Percentiles rank a stretch among this genome's conserved stretches.
These are phyloP conservation scores for Nyssa sinensis DNA, from an alignment of 148 eudicot species.

Conservation along the genomic window DNA sequence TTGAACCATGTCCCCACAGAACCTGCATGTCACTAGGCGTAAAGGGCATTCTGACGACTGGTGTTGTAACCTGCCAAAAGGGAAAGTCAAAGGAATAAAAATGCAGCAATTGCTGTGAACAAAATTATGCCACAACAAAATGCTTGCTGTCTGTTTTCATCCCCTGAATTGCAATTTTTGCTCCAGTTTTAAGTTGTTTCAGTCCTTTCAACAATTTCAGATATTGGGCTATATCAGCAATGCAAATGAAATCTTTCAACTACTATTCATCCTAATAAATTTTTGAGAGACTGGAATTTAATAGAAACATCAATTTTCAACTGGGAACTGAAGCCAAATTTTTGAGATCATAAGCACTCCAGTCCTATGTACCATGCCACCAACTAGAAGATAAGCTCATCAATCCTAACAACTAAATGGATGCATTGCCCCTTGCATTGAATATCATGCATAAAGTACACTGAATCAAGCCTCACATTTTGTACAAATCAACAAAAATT, in stretches of 20 bases:
- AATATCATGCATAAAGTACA: neutral
- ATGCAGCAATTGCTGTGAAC: neutral
- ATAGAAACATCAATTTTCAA: neutral
- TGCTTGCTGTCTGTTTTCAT: neutral
- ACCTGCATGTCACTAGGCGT: constrained; percentile 76
- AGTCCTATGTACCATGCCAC: neutral
- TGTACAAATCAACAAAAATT: neutral
- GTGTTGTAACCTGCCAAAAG: constrained; percentile 66
- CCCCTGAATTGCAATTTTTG: neutral
- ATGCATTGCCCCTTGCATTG: neutral
- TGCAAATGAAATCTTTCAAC: too few species aligned
- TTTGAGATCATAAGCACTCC: too few species aligned
- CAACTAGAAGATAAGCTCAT: neutral
- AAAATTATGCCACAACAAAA: neutral
- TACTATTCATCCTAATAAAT: too few species aligned
- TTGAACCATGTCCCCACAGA: constrained; percentile 88
- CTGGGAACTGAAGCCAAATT: neutral
- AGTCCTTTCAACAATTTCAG: too few species aligned
- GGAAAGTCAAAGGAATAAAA: neutral
- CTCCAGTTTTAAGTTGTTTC: too few species aligned
- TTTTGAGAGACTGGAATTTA: neutral
- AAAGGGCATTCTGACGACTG: constrained; percentile 70
- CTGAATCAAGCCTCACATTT: neutral
- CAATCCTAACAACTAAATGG: neutral
- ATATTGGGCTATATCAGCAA: neutral